phyloP scores from a whole-genome alignment of 2,329 filamentous ascomycete genomes.

The Trichoderma sp. region DNA sequence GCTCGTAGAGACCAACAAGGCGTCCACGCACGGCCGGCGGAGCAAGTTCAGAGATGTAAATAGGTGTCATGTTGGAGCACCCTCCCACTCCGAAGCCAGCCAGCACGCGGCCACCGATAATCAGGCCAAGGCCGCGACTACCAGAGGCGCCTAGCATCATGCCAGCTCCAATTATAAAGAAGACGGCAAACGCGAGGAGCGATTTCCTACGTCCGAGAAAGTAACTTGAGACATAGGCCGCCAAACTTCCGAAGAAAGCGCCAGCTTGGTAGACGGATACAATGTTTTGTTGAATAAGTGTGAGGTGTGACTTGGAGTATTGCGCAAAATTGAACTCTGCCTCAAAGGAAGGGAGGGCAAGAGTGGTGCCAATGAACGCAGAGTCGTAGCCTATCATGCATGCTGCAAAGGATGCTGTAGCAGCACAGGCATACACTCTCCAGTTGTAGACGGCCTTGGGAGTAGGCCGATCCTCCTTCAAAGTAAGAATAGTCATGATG shows the following conservation, averaged over 20 bases:
- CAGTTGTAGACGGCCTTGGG: conserved; percentile 14
- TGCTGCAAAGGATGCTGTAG: conserved; percentile 14
- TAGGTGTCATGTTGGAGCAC: conserved; percentile 13
- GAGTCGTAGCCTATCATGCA: conserved; percentile 15
- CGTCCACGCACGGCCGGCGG: conserved; percentile 13
- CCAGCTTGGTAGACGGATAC: conserved; percentile 11
- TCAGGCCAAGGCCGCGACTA: conserved; percentile 5
- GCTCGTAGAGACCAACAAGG: conserved; percentile 8
- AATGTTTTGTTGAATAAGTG: conserved; percentile 5
- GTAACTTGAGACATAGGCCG: conserved; percentile 11
- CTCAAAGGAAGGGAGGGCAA: conserved; percentile 12
- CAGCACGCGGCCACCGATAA: conserved; percentile 5
- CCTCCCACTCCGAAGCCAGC: conserved; percentile 10
- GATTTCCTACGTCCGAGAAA: conserved; percentile 11
- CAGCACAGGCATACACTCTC: conserved; percentile 11
- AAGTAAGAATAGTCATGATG: conserved; percentile 2
- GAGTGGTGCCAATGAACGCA: conserved; percentile 15
- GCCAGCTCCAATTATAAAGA: conserved; percentile 12
- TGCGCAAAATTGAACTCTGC: conserved; percentile 9
- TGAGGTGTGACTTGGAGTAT: neutral
- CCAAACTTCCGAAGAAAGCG: conserved; percentile 9
- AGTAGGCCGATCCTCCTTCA: conserved; percentile 16
- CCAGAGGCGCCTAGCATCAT: conserved; percentile 11
- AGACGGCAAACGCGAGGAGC: neutral
- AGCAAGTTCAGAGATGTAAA: conserved; percentile 16